Evolutionary conservation across 23 red algal species (phyloP).

Genomic region (Gracilaria caudata): DNA sequence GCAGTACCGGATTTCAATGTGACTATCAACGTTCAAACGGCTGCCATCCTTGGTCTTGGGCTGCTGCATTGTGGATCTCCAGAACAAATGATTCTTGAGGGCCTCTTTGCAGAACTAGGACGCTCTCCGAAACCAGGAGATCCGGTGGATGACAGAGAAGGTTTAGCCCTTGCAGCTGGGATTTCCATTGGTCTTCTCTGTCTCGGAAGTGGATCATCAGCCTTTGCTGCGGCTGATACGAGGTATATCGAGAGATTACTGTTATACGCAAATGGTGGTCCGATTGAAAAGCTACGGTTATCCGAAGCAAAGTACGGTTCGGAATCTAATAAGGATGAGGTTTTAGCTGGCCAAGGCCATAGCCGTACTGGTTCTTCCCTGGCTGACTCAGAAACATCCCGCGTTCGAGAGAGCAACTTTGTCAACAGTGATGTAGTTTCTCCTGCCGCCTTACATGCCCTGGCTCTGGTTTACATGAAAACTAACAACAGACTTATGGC

Average conservation of each 20-base stretch:
- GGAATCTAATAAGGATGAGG: constrained; percentile 34
- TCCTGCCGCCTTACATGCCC: constrained; percentile 79
- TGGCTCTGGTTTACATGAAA: constrained; percentile 78
- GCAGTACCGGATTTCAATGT: constrained; percentile 96
- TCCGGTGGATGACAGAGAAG: constrained; percentile 70
- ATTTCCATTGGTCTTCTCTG: constrained; percentile 84
- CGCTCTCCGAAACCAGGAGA: constrained; percentile 58
- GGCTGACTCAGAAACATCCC: constrained; percentile 68
- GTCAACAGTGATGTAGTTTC: constrained; percentile 72
- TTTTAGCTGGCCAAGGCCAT: neutral
- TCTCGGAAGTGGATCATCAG: constrained; percentile 61
- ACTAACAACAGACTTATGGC: constrained; percentile 73
- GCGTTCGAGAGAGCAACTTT: constrained; percentile 61
- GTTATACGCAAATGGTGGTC: constrained; percentile 69
- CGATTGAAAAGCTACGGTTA: constrained; percentile 19
- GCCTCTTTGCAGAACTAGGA: constrained; percentile 77
- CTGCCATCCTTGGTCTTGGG: constrained; percentile 86
- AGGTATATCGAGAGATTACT: constrained; percentile 54
- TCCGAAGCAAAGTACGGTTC: constrained; percentile 6
- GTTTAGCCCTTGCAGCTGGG: constrained; percentile 80
- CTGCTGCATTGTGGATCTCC: constrained; percentile 75
- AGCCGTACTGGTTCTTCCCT: constrained; percentile 21
- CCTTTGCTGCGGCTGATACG: constrained; percentile 54
- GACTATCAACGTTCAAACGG: constrained; percentile 84
- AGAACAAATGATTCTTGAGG: constrained; percentile 85